Evolutionary conservation across 1,284 basidiomycete species (phyloP).

Genomic region (Golubevia pallescens): DNA sequence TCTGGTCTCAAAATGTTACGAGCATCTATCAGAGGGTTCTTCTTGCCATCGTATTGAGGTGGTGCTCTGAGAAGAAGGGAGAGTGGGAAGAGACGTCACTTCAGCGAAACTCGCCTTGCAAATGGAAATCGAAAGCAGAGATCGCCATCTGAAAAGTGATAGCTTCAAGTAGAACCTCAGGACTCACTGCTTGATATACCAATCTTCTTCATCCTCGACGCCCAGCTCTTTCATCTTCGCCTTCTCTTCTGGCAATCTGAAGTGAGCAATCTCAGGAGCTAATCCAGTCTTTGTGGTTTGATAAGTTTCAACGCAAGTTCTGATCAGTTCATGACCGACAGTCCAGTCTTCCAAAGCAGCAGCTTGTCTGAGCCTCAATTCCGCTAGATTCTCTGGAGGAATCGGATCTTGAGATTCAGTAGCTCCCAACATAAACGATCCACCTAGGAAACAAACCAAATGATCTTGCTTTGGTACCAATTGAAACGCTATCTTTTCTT

Average conservation of each 20-base stretch:
- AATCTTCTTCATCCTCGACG: slow-evolving; percentile 31
- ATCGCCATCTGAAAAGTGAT: too few relatives aligned
- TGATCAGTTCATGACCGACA: slow-evolving; percentile 79
- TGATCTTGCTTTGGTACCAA: slow-evolving; percentile 92
- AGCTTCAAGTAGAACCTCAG: too few relatives aligned
- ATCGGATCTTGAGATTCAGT: slow-evolving; percentile 67
- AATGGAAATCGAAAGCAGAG: too few relatives aligned
- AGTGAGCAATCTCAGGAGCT: slow-evolving; percentile 64
- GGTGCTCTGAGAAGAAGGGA: slow-evolving; percentile 13
- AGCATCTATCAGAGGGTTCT: slow-evolving; percentile 74
- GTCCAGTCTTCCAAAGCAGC: slow-evolving; percentile 72
- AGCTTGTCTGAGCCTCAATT: not conserved
- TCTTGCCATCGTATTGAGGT: slow-evolving; percentile 1
- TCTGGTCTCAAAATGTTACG: slow-evolving; percentile 94
- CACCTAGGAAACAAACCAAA: slow-evolving; percentile 91
- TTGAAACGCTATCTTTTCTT: not conserved
- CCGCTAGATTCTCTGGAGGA: not conserved
- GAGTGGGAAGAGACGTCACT: not conserved
- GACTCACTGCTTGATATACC: slow-evolving; percentile 51
- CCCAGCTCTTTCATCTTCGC: slow-evolving; percentile 71
- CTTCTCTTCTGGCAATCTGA: slow-evolving; percentile 24
- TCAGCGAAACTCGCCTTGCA: too few relatives aligned
- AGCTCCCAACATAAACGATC: slow-evolving; percentile 87
- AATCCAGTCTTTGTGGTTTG: slow-evolving; percentile 76
- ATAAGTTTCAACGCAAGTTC: slow-evolving; percentile 86